Evolutionary conservation across 768 basidiomycete genomes (phyloP), one percentile per base, ranked within the genome.

Genomic region (Naganishia vishniacii): DNA sequence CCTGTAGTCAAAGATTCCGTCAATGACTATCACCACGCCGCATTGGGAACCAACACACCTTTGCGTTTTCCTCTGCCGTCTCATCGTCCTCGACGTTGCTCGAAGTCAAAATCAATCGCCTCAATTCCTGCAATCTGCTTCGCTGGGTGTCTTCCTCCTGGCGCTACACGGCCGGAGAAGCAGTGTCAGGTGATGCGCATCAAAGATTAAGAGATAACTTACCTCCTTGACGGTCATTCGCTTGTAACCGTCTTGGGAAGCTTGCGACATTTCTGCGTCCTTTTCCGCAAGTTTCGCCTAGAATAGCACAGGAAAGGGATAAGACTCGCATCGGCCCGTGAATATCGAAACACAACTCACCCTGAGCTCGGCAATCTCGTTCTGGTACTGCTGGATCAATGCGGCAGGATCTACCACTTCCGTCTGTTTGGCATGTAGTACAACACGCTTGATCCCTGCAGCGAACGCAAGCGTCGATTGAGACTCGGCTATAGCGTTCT

Each of bases 381-480:
- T 89, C 69, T 89, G 84, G 75, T 98, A 97, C 56, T 91, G 83
- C 79, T 94, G 90, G 67, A 99, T 88, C 42, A 95, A 82, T 0
- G 91, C 93, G 65, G 92, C 89, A 0, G 90, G 91, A 70, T 95
- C 91, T 3, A 95, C 85, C 12, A 97, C 81, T 75, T 95, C 92
- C 76, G 90, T 92, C 85, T 90, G 91, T 79, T 88, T 85, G 3
- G 92, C 92, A 65, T 87, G 84, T 40, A 97, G 79, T 67, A 89
- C 85, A 42, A 97, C 93, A 68, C 84, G 86, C 82, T 93, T 94
- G 70, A 94, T 87, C 47, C 92, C 82, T 68, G 87, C 87, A 2
- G 94, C 94, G 72, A 99, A 98, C 42, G 86, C 84, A 20, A 98
- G 80, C 0, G 94, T 99, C 67, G 87, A 91, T 59, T 86, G 85